Base-by-base conservation (phyloP, 306 rosid species). In the Hylodesmum podocarpum region DNA sequence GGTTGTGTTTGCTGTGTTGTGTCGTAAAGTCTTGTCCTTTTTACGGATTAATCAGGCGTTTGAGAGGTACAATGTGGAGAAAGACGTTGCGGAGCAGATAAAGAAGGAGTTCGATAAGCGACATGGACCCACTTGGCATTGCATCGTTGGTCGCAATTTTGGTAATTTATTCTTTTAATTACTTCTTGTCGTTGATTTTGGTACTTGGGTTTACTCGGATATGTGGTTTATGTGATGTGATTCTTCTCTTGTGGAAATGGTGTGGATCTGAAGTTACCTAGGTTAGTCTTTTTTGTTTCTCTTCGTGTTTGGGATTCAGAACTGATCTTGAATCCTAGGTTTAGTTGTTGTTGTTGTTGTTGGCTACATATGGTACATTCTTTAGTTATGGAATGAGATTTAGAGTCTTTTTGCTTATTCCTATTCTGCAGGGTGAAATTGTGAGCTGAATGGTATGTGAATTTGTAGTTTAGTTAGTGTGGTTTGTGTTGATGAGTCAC, bases 61-160 rank as follows among this genome's bases (percentile, higher is more conserved):
- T 83, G 92, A 91, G 90, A 93, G 80, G 84, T 78, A 87, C 73
- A 66, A 87, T 73, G 87, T 87, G 5, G 97, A 93, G 88, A 89
- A 84, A 76, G 96, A 91, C 39, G 92, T 91, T 46, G 98, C 98
- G 13, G 96, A 91, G 82, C 83, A 64, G 62, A 91, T 93, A 81
- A 93, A 88, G 92, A 88, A 87, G 83, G 98, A 91, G 86, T 93
- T 93, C 63, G 97, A 93, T 75, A 84, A 81, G 82, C 89, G 84
- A 82, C 92, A 88, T 49, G 96, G 97, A 7, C 92, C 97, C 27
- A 86, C 97, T 66, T 93, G 98, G 98, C 98, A 93, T 87, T 93
- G 98, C 84, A 93, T 93, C 73, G 93, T 93, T 46, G 98, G 98
- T 55, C 89, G 93, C 14, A 89, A 89, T 85, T 93, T 89, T 43